phyloP scores from a whole-genome alignment of 73 alveolate genomes.

The Symbiodinium pilosum region DNA sequence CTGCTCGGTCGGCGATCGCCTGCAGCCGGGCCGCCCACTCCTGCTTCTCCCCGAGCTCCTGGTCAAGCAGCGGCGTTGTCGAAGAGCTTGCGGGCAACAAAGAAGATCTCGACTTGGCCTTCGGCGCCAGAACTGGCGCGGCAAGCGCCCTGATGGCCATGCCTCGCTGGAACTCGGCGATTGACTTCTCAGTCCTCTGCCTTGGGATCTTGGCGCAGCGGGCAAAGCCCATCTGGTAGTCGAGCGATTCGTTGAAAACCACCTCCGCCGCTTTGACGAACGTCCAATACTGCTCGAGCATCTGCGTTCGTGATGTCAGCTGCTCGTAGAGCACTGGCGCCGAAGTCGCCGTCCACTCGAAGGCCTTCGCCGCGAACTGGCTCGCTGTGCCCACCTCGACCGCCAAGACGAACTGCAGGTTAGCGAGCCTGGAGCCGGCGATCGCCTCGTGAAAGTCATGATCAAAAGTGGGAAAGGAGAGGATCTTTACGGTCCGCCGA shows the following conservation, averaged over 20 bases:
- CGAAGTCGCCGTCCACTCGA: not conserved
- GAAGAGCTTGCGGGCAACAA: not conserved
- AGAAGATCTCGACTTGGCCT: not conserved
- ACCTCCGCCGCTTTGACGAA: not conserved
- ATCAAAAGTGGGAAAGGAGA: not conserved
- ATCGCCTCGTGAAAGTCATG: not conserved
- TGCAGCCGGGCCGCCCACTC: conserved; percentile 21
- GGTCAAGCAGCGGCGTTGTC: not conserved
- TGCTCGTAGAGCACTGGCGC: not conserved
- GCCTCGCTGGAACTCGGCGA: not conserved
- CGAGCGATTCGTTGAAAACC: not conserved
- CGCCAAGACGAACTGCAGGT: not conserved
- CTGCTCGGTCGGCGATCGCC: not conserved
- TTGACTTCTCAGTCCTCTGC: not conserved
- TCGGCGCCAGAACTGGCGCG: not conserved
- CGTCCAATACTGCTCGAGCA: conserved; percentile 15
- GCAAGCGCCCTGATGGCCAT: not conserved
- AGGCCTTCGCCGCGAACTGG: not conserved
- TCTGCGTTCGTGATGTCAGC: not conserved
- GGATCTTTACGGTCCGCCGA: not conserved
- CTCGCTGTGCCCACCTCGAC: not conserved
- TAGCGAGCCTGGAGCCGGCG: not conserved
- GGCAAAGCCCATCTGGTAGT: not conserved
- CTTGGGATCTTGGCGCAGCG: not conserved
- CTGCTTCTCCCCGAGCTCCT: not conserved